Conservation (phyloP, 148 eudicot genomes). For the Camellia japonica region DNA sequence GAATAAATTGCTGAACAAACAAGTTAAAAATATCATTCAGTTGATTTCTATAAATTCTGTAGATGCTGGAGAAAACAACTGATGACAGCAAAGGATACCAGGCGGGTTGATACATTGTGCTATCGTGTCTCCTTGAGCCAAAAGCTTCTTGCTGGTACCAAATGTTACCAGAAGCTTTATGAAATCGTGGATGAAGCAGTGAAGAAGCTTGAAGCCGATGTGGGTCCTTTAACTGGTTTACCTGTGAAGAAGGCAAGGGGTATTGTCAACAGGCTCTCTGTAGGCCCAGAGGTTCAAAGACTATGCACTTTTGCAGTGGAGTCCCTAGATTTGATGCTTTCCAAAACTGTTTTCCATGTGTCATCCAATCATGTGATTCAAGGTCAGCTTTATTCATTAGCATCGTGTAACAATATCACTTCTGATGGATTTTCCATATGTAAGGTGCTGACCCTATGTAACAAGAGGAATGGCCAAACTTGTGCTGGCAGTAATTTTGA, state of each 20-base stretch:
- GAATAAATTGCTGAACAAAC: not conserved
- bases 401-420: not conserved
- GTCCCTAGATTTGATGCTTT: slow-evolving; percentile 41
- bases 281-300: slow-evolving; percentile 71
- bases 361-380: slow-evolving; percentile 16
- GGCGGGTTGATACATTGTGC: slow-evolving; percentile 80
- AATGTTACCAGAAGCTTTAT: slow-evolving; percentile 44
- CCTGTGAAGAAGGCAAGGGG: slow-evolving; percentile 81
- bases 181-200: slow-evolving; percentile 58
- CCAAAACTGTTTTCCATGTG: slow-evolving; percentile 4
- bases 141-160: slow-evolving; percentile 62
- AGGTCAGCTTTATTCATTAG: slow-evolving; percentile 31
- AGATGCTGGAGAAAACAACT: slow-evolving; percentile 91
- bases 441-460: not conserved
- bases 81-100: slow-evolving; percentile 65
- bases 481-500: not conserved
- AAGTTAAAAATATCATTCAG: not conserved
- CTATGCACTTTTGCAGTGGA: slow-evolving; percentile 67
- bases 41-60: not conserved
- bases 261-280: slow-evolving; percentile 78
- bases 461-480: not conserved
- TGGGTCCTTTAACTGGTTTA: slow-evolving; percentile 68
- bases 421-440: not conserved
- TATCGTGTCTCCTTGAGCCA: slow-evolving; percentile 75
- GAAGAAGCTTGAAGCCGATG: slow-evolving; percentile 71